Evolutionary conservation across 2,329 filamentous ascomycete genomes (phyloP).

Genomic region (Arthrobotrys entomopaga): DNA sequence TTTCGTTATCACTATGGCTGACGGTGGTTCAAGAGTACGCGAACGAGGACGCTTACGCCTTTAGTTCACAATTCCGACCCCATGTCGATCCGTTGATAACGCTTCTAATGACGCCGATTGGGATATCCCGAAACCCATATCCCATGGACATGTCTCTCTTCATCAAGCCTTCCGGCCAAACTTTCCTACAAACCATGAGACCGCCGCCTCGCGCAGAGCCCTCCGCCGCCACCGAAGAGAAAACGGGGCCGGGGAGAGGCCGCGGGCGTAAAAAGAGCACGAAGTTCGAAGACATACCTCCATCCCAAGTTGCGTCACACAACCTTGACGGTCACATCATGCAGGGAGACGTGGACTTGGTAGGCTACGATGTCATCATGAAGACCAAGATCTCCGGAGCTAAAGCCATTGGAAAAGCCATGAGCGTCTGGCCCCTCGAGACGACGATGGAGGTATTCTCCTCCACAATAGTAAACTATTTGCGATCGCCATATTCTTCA

Average conservation of each 20-base stretch:
- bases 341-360: constrained; percentile 93
- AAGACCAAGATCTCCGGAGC: constrained; percentile 89
- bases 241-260: constrained; percentile 72
- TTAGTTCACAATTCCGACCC: constrained; percentile 76
- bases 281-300: constrained; percentile 77
- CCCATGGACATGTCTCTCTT: constrained; percentile 91
- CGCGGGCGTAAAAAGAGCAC: constrained; percentile 75
- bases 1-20: constrained; percentile 87
- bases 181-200: constrained; percentile 69
- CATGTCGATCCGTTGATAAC: constrained; percentile 85
- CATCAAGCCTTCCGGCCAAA: constrained; percentile 89
- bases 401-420: constrained; percentile 83
- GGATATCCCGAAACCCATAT: constrained; percentile 87
- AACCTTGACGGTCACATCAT: constrained; percentile 99
- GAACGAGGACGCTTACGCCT: constrained; percentile 69
- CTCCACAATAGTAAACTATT: constrained; percentile 71
- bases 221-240: constrained; percentile 61
- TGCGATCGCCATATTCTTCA: constrained; percentile 80
- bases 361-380: constrained; percentile 87
- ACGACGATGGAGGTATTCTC: constrained; percentile 73
- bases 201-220: constrained; percentile 37
- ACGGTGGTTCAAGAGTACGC: constrained; percentile 77
- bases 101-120: constrained; percentile 88
- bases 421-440: constrained; percentile 76
- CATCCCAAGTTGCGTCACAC: constrained; percentile 74